Base-by-base conservation (phyloP, 495 filamentous ascomycete species). In the Opeltia flavorubescens region DNA sequence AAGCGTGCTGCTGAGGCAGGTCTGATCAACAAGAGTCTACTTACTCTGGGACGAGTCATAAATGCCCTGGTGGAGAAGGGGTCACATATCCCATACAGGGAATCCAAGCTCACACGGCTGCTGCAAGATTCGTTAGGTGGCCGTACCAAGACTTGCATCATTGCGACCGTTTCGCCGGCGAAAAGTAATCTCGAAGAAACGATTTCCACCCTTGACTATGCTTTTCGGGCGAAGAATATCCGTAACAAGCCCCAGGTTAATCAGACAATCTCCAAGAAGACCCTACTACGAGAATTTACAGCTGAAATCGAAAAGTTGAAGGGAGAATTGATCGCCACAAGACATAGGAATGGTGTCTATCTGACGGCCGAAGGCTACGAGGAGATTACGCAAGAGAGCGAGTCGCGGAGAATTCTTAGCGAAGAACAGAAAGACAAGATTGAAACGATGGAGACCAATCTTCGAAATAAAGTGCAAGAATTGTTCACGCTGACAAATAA, bases 221-320 rank as follows among this genome's bases (percentile, higher is more conserved):
- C 91, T 8, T 94, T 95, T 60, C 76, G 91, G 18, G 91, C 93
- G 2, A 98, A 98, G 67, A 95, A 96, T 55, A 98, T 98, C 51
- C 83, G 86, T 18, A 98, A 98, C 61, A 95, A 95, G 60, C 91
- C 91, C 4, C 91, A 98, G 57, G 75, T 93, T 55, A 96, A 96
- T 61, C 83, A 84, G 26, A 75, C 83, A 55, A 75, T 95, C 45
- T 86, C 84, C 15, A 98, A 96, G 62, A 89, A 89, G 61, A 94
- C 86, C 3, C 63, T 96, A 17, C 74, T 98, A 0, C 75, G 75
- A 24, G 93, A 98, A 44, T 93, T 94, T 50, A 89, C 93, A 0
- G 63, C 72, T n/a, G 93, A 96, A 54, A 94, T 96, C 46, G 85
- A 98, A 62, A 87, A 82, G 56, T 72, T 98, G 34, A 94, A 93